phyloP scores from a whole-genome alignment of 345 rosid genomes.

The Populus alba region DNA sequence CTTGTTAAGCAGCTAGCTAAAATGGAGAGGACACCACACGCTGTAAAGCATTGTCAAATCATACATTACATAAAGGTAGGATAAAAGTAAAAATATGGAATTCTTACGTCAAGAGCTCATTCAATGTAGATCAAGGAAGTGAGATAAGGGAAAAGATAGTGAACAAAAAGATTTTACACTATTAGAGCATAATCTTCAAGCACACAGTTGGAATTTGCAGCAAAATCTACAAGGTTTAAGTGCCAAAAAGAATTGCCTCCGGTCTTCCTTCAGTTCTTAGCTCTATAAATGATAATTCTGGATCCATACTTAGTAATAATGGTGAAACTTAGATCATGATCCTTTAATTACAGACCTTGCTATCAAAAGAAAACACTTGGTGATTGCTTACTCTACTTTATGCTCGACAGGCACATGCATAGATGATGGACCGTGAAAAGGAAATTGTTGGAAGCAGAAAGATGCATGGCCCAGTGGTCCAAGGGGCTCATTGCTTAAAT shows the following conservation, averaged over 20 bases:
- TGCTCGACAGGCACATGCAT: neutral
- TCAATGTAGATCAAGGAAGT: neutral
- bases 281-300: neutral
- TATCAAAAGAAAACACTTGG: neutral
- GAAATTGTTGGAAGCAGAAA: neutral
- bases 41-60: neutral
- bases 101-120: neutral
- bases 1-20: neutral
- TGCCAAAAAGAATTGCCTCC: neutral
- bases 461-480: neutral
- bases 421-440: neutral
- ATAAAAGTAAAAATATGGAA: neutral
- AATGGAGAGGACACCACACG: slow-evolving; percentile 11
- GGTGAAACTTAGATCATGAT: neutral
- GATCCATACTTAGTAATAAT: neutral
- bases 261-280: neutral
- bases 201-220: neutral
- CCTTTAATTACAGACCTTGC: neutral
- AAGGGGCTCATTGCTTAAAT: neutral
- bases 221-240: neutral
- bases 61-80: neutral
- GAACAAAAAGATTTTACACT: neutral
- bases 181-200: neutral
- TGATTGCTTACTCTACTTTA: neutral
- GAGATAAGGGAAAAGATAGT: neutral